These are phyloP conservation scores for Lipomyces yamanashiensis DNA, from an alignment of 805 yeast species.

Conservation along the genomic window DNA sequence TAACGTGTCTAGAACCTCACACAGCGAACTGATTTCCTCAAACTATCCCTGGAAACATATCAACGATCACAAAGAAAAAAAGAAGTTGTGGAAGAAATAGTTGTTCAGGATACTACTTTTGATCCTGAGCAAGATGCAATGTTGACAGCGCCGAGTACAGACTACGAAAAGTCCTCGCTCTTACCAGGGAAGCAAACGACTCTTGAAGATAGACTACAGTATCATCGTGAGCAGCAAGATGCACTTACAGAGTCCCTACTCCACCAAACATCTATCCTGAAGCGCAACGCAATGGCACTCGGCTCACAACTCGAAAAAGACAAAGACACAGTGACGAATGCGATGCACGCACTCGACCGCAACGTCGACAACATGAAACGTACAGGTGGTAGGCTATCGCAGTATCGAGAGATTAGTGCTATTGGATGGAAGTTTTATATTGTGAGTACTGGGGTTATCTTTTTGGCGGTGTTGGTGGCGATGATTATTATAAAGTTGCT, in stretches of 20 bases:
- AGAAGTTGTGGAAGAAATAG: not conserved
- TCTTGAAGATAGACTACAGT: constrained; percentile 30
- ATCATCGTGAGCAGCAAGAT: constrained; percentile 49
- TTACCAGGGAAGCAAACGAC: constrained; percentile 23
- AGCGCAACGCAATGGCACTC: constrained; percentile 54
- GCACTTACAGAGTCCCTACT: constrained; percentile 55
- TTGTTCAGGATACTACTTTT: not conserved
- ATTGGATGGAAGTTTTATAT: constrained; percentile 51
- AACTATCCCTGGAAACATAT: not conserved
- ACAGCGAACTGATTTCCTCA: constrained; percentile 7
- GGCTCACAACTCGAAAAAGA: constrained; percentile 48
- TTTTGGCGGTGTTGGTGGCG: constrained; percentile 43
- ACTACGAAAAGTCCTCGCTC: not conserved
- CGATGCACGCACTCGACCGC: constrained; percentile 46
- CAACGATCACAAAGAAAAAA: not conserved
- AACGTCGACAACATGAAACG: constrained; percentile 45
- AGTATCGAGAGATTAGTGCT: constrained; percentile 46
- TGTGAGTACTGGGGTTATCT: constrained; percentile 45
- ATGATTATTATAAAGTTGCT: constrained; percentile 45
- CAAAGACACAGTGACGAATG: constrained; percentile 43
- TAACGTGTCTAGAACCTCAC: constrained; percentile 2
- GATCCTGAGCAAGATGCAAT: constrained; percentile 14
- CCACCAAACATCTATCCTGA: constrained; percentile 55
- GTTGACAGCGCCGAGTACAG: constrained; percentile 6
- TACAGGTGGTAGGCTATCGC: constrained; percentile 45